Base-by-base conservation (phyloP, 768 basidiomycete species). In the Rhodotorula kratochvilovae region DNA sequence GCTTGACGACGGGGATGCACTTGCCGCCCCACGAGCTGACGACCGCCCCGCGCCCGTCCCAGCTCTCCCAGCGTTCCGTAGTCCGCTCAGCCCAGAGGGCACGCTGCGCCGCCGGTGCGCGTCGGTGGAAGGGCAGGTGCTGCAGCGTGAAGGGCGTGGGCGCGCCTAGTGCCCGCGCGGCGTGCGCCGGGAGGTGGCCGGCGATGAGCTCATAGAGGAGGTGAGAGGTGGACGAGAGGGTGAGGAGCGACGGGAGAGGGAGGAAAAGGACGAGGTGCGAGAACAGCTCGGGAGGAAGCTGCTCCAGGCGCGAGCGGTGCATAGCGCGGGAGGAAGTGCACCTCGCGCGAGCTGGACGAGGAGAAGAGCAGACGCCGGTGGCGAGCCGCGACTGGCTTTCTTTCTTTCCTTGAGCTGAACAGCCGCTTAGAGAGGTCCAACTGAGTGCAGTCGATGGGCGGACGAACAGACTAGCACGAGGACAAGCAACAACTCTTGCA, bases 281-380 rank as follows among this genome's bases (percentile, higher is more conserved):
- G 23, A 71, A 39, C 1, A 71, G 48, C 45, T 71, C 70, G 3
- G 54, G 56, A 2, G 70, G 70, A 3, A 71, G 64, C 16, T 42
- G 33, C 31, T 35, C 50, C 3, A 70, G 59, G 29, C 43, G 39
- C 3, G 56, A 63, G 13, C 17, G 35, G 39, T 50, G 53, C 68
- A 69, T 69, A 15, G 17, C 17, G 55, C 19, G 48, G 8, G 48
- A 23, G 48, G n/a, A n/a, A n/a, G n/a, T n/a, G n/a, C n/a, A 46
- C 19, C 45, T 19, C 17, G 21, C 21, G 19, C 3, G 45, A 19
- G 17, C 7, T 46, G 21, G 45, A 21, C 45, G 45, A 19, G 15
- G 19, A 46, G 39, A 39, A 39, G 39, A 43, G 4, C 19, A 46
- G 45, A 46, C 19, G 4, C n/a, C n/a, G n/a, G n/a, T n/a, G n/a